Evolutionary conservation across 495 filamentous ascomycete genomes (phyloP), one percentile per base, ranked within the genome.

Genomic region (Hypoxylon rickii): DNA sequence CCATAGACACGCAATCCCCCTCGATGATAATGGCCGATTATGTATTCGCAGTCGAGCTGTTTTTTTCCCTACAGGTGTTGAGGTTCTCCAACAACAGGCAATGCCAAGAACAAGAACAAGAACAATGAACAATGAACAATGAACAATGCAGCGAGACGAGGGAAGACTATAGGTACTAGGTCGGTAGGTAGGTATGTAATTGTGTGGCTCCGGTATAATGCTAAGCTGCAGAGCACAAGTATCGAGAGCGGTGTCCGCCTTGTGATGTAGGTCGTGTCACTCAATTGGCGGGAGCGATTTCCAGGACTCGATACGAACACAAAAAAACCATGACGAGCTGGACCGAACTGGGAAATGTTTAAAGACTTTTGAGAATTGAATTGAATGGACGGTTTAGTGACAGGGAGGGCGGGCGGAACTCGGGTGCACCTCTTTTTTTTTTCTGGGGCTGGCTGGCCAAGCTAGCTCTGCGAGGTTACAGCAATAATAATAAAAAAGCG

Each of bases 391-490:
- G 33, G 26, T 22, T 24, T 15, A 54, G 53, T n/a, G 42, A 44
- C 29, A 56, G 52, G 58, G 52, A 52, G 59, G 52, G 38, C 18
- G 53, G 48, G 32, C 49, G 59, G 53, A 63, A 57, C 29, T 63
- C 44, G 58, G 58, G 58, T 62, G 13, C 51, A 62, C 51, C 26
- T 51, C 45, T 47, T 15, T 20, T 46, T 41, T 63, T 63, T 59
- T 63, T 58, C 44, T 42, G 59, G 59, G 59, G 59, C 53, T 63
- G 53, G 48, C 53, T 63, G 53, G 53, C 2, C 34, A 13, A 36
- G 58, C 59, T 63, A 63, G 59, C 59, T 58, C 42, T 58, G 59
- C 49, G 53, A 63, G 53, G 59, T 63, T 54, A 54, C 53, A 58
- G 49, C 52, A 63, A 57, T 55, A 55, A 61, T 50, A 55, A 55